These are phyloP conservation scores for Gloeopeniophorella convolvens DNA, from an alignment of 768 basidiomycete species.

Conservation along the genomic window DNA sequence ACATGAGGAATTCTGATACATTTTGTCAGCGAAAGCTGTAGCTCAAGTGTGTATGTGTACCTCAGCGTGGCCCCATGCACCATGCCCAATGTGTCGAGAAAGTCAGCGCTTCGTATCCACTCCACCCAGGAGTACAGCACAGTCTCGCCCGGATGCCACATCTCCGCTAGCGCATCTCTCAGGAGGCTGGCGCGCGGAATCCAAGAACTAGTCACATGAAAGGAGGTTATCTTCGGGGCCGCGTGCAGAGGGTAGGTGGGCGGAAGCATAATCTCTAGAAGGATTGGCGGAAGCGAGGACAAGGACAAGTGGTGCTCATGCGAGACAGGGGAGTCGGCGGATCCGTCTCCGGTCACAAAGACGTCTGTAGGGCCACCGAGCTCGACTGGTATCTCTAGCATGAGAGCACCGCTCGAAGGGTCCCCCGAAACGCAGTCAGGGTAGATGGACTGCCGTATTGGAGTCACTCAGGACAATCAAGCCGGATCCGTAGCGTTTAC, in stretches of 20 bases:
- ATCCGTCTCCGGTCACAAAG: constrained; percentile 29
- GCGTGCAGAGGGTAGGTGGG: constrained; percentile 45
- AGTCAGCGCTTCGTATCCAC: constrained; percentile 60
- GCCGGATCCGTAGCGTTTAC: constrained; percentile 14
- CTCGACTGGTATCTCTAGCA: constrained; percentile 62
- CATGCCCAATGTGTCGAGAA: constrained; percentile 44
- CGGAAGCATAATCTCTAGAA: constrained; percentile 49
- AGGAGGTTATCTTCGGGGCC: constrained; percentile 48
- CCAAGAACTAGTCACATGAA: constrained; percentile 58
- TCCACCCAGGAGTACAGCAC: constrained; percentile 70
- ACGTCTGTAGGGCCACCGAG: constrained; percentile 40
- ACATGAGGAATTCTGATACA: constrained; percentile 46
- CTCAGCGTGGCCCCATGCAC: constrained; percentile 15
- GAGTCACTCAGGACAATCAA: neutral
- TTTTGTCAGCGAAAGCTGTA: neutral
- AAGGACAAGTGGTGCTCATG: constrained; percentile 31
- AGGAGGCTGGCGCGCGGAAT: constrained; percentile 37
- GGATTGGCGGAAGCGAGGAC: constrained; percentile 55
- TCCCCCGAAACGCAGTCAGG: constrained; percentile 57
- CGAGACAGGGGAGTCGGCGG: neutral
- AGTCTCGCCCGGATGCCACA: constrained; percentile 57
- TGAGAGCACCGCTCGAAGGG: constrained; percentile 34
- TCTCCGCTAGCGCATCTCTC: constrained; percentile 36
- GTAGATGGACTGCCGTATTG: constrained; percentile 56
- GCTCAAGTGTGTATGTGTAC: neutral